Evolutionary conservation across 2,329 filamentous ascomycete genomes (phyloP).

Genomic region (Penicillium sp.): DNA sequence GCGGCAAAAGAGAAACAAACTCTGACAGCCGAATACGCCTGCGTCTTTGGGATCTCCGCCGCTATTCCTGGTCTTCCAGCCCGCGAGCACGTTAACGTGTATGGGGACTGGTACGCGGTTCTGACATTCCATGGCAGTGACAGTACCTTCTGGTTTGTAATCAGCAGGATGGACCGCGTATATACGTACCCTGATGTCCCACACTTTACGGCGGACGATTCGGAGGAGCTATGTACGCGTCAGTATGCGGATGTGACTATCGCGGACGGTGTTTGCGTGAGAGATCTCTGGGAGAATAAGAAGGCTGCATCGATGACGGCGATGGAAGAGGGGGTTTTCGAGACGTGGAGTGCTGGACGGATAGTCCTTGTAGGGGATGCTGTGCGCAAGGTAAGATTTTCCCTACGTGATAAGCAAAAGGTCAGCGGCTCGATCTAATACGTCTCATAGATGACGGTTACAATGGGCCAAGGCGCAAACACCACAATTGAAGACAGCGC

Average conservation of each 20-base stretch:
- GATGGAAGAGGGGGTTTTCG: conserved; percentile 32
- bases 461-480: conserved; percentile 48
- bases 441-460: conserved; percentile 37
- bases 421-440: no score
- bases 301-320: conserved; percentile 25
- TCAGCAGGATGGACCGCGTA: conserved; percentile 29
- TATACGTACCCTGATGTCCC: conserved; percentile 29
- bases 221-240: conserved; percentile 12
- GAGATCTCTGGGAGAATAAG: conserved; percentile 30
- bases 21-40: conserved; percentile 34
- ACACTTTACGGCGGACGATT: conserved; percentile 29
- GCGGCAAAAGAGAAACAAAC: background rate
- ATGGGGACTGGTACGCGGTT: conserved; percentile 24
- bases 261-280: conserved; percentile 24
- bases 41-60: conserved; percentile 37
- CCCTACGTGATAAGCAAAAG: background rate
- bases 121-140: conserved; percentile 29
- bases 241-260: conserved; percentile 20
- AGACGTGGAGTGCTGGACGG: conserved; percentile 30
- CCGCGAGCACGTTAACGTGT: conserved; percentile 26
- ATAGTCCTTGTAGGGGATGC: conserved; percentile 34
- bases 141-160: conserved; percentile 35
- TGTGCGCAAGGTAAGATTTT: conserved; percentile 31
- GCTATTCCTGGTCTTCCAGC: conserved; percentile 19
- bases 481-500: conserved; percentile 47